Evolutionary conservation across 257 asterid genomes (phyloP), one percentile per base, ranked within the genome.

Genomic region (Capsicum pubescens): DNA sequence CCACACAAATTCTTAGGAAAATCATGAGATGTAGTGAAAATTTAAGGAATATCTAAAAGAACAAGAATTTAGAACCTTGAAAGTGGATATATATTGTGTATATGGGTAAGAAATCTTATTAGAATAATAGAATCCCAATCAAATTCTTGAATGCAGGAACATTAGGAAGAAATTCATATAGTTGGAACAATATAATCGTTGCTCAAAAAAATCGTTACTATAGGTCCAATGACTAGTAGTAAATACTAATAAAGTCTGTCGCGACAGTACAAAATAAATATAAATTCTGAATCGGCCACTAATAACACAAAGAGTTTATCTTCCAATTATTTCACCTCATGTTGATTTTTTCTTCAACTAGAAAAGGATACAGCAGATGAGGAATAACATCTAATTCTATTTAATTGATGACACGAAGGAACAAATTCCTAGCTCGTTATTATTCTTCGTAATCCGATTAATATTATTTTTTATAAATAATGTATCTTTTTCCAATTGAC

Each of bases 381-480:
- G 63, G 81, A 76, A 76, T 76, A 76, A 76, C 63, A 76, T 76
- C 81, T 76, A 48, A 26, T 76, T 76, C 81, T 76, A 52, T 52
- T 76, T 26, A 54, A 52, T 76, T 21, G 48, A 54, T 83, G 85
- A 76, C 44, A 80, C 48, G 39, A 69, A 68, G 83, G 91, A 89
- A 88, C 86, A 80, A 64, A 90, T 90, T 92, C 91, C 77, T 78
- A 81, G 80, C 84, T 76, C 2, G 5, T 46, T 76, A 32, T 76
- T 76, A 52, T 76, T 76, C 81, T 82, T 48, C 21, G 8, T 82
- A 56, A 44, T 57, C 81, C 63, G 42, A 44, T 36, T 32, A 46
- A 46, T 69, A 35, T 35, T 35, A 3, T 15, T 36, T 55, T 57
- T 55, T 26, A n/a, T 21, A 36, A 17, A 36, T 39, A 48, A 39